A percentile compares a stretch with the other conserved stretches of the same genome.
Conservation (phyloP, 129 eudicot species). For the Smallanthus sonchifolius region DNA sequence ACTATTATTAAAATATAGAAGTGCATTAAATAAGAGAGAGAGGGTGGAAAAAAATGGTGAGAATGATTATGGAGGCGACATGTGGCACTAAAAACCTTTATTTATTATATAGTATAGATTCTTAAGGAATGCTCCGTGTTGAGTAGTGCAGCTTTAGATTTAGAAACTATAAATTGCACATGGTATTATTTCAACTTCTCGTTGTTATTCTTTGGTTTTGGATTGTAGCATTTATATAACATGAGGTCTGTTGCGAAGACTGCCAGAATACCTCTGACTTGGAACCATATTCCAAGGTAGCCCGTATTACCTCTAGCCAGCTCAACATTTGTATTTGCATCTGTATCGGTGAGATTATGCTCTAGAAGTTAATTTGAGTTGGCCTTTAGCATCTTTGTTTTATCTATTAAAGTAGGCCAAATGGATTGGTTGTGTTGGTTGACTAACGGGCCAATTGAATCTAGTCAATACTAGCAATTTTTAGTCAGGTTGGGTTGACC, state of each 20-base stretch:
- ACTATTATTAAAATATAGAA: no score
- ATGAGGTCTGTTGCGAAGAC: neutral
- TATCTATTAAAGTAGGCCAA: neutral
- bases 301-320: neutral
- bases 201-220: neutral
- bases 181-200: neutral
- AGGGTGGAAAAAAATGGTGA: no score
- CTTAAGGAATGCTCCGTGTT: neutral
- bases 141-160: neutral
- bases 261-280: neutral
- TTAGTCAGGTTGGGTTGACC: neutral
- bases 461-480: neutral
- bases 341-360: neutral
- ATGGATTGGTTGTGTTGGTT: neutral
- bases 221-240: neutral
- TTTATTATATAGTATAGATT: no score
- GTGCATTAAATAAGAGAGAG: no score
- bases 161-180: conserved; percentile 2
- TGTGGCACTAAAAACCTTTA: no score
- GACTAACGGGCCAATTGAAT: conserved; percentile 2
- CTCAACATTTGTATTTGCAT: neutral
- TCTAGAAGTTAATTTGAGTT: neutral
- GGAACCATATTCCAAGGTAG: neutral
- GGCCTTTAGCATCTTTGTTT: neutral
- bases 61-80: no score